phyloP scores from a whole-genome alignment of 139 green algal species.

The Tetratostichococcus sp. region DNA sequence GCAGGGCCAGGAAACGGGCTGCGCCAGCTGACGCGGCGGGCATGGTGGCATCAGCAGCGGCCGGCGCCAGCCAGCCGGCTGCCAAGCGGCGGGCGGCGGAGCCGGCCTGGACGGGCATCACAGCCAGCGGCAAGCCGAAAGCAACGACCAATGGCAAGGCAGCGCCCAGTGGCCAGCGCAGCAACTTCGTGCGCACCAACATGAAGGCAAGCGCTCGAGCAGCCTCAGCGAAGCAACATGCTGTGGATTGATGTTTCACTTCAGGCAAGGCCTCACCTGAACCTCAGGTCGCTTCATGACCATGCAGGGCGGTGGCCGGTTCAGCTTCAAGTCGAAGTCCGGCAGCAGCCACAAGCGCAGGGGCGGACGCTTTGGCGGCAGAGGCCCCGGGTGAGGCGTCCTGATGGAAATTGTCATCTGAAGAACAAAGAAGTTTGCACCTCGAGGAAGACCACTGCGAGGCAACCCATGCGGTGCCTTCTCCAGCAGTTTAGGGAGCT shows the following conservation, averaged over 20 bases:
- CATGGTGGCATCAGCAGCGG: no score
- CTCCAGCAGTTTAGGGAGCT: no score
- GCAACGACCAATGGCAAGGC: conserved; percentile 4
- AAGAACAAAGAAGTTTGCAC: no score
- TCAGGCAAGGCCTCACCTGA: no score
- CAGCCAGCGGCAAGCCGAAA: background rate
- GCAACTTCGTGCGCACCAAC: conserved; percentile 53
- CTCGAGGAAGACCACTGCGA: no score
- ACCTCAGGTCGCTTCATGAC: no score
- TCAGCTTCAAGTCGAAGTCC: conserved; percentile 11
- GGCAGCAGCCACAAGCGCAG: conserved; percentile 9
- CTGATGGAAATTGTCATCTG: no score
- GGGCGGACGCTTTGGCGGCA: conserved; percentile 11
- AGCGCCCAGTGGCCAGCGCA: conserved; percentile 18
- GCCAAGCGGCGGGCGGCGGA: background rate
- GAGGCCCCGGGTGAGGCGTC: conserved; percentile 7
- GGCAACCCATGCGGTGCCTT: no score
- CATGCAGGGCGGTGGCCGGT: conserved; percentile 26
- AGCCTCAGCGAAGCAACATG: no score
- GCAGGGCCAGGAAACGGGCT: no score
- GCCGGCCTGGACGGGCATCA: background rate
- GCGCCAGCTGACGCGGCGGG: no score
- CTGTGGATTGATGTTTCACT: no score
- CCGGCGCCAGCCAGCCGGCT: background rate
- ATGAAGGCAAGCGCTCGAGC: conserved; percentile 31